phyloP scores from a whole-genome alignment of 441 rosid species.

The Francoa sonchifolia region DNA sequence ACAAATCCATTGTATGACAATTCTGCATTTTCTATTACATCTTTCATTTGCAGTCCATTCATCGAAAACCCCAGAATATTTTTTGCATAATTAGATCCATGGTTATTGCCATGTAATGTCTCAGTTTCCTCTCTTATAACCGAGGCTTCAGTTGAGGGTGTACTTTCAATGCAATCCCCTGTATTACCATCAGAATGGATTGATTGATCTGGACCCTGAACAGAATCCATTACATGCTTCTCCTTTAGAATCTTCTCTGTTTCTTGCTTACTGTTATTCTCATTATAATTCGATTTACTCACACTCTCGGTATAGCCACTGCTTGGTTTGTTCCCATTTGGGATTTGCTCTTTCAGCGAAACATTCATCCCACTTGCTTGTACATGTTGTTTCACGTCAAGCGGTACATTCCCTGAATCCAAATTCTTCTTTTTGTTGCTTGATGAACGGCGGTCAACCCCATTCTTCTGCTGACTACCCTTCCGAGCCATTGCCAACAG shows the following conservation, averaged over 20 bases:
- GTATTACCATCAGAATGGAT: constrained; percentile 19
- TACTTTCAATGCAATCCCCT: constrained; percentile 21
- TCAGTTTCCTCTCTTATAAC: constrained; percentile 24
- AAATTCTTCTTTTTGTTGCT: constrained; percentile 38
- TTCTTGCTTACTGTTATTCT: constrained; percentile 19
- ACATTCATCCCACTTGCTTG: constrained; percentile 31
- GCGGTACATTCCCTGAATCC: constrained; percentile 25
- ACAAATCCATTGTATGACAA: constrained; percentile 33
- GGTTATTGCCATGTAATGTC: constrained; percentile 15
- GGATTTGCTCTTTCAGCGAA: constrained; percentile 31
- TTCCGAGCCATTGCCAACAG: constrained; percentile 60
- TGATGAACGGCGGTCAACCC: constrained; percentile 37
- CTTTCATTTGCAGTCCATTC: constrained; percentile 31
- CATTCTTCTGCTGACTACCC: constrained; percentile 74
- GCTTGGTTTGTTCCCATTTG: constrained; percentile 28
- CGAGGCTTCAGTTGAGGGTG: constrained; percentile 20
- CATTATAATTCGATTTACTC: constrained; percentile 15
- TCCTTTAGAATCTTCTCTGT: constrained; percentile 19
- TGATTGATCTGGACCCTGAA: constrained; percentile 17
- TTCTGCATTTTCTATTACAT: constrained; percentile 29
- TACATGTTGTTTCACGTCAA: constrained; percentile 28
- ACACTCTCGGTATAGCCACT: constrained; percentile 12
- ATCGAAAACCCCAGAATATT: constrained; percentile 25
- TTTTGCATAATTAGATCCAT: constrained; percentile 24
- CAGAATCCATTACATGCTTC: constrained; percentile 25